Conservation (phyloP, 2,329 filamentous ascomycete genomes). For the Graphiopsis chlorocephala region DNA sequence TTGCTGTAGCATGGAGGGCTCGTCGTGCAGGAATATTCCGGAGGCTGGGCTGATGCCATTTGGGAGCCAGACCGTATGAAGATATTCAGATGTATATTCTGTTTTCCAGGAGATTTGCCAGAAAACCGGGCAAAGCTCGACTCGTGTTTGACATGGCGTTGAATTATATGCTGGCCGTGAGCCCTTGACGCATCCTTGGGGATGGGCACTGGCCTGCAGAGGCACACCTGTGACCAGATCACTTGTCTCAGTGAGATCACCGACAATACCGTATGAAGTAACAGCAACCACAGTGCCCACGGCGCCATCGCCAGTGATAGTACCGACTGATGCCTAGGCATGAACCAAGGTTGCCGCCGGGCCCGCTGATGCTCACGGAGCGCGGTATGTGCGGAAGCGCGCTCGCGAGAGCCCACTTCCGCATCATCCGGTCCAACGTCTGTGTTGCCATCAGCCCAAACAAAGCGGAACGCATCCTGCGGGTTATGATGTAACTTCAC, state of each 20-base stretch:
- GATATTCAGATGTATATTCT: not conserved
- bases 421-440: not conserved
- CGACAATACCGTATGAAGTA: conserved; percentile 1
- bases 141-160: conserved; percentile 1
- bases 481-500: not conserved
- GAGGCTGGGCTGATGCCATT: conserved; percentile 6
- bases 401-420: conserved; percentile 3
- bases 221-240: not conserved
- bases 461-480: not conserved
- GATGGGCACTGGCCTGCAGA: not conserved
- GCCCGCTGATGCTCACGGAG: not conserved
- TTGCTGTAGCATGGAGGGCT: conserved; percentile 3
- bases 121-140: not conserved
- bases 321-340: not conserved
- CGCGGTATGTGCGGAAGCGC: conserved; percentile 3
- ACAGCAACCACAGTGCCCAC: not conserved
- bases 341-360: not conserved
- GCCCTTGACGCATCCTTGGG: not conserved
- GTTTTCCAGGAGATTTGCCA: not conserved
- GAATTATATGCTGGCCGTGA: conserved; percentile 4
- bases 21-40: conserved; percentile 5
- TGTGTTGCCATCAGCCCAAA: not conserved
- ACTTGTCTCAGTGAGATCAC: not conserved
- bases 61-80: not conserved
- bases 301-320: not conserved